Evolutionary conservation across 352 stramenopile species (phyloP).

Genomic region (Blastocystis sp.): DNA sequence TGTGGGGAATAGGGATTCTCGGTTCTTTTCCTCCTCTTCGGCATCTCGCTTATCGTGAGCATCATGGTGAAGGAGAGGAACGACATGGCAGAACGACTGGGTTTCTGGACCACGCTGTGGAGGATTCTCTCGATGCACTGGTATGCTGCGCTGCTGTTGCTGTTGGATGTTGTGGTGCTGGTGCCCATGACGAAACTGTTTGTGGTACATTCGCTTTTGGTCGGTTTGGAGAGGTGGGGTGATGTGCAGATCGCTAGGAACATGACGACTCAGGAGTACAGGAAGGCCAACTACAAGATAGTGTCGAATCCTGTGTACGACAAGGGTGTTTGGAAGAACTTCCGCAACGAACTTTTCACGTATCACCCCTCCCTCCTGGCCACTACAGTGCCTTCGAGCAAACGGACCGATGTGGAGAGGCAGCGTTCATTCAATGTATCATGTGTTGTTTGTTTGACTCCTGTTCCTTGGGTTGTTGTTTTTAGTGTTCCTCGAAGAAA

Average conservation of each 20-base stretch:
- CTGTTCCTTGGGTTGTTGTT: neutral
- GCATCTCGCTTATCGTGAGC: neutral
- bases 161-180: neutral
- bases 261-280: slow-evolving; percentile 26
- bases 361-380: slow-evolving; percentile 24
- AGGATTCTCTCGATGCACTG: neutral
- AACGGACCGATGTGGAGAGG: neutral
- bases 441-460: neutral
- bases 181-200: neutral
- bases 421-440: neutral
- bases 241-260: neutral
- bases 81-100: neutral
- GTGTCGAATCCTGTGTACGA: slow-evolving; percentile 23
- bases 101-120: neutral
- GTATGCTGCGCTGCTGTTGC: neutral
- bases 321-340: slow-evolving; percentile 28
- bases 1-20: neutral
- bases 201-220: slow-evolving; percentile 49
- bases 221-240: neutral
- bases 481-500: neutral
- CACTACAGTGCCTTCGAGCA: neutral
- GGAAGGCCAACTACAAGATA: neutral
- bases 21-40: neutral
- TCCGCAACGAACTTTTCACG: neutral
- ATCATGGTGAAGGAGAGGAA: neutral